Evolutionary conservation across 306 rosid genomes (phyloP).

Genomic region (Canavalia gladiata): DNA sequence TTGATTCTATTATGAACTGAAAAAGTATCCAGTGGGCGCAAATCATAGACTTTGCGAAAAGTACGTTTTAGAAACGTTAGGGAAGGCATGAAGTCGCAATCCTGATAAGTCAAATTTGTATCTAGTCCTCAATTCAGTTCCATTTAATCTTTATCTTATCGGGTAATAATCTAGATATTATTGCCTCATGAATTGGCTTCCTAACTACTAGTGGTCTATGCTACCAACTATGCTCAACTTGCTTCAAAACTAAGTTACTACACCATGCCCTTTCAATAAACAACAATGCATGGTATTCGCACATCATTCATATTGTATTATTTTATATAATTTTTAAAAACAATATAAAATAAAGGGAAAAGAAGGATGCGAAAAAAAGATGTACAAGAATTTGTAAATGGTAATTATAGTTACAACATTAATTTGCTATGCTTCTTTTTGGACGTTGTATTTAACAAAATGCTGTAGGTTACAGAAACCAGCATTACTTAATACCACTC

Average conservation of each 20-base stretch:
- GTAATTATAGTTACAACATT: constrained; percentile 15
- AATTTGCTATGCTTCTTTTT: neutral
- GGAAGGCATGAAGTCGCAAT: constrained; percentile 55
- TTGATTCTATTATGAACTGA: constrained; percentile 56
- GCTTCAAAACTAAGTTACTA: constrained; percentile 56
- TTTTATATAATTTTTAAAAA: neutral
- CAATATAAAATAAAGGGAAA: neutral
- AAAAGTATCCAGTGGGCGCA: constrained; percentile 65
- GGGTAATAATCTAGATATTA: constrained; percentile 25
- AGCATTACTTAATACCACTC: neutral
- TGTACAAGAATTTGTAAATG: neutral
- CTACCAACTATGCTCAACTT: constrained; percentile 43
- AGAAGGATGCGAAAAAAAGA: neutral
- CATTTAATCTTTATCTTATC: constrained; percentile 11
- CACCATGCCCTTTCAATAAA: constrained; percentile 36
- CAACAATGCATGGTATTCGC: neutral
- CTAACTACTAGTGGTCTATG: constrained; percentile 47
- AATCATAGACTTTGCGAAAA: constrained; percentile 61
- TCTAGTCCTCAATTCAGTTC: constrained; percentile 42
- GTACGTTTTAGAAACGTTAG: constrained; percentile 55
- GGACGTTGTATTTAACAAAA: neutral
- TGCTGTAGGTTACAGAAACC: constrained; percentile 32
- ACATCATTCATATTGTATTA: constrained; percentile 20
- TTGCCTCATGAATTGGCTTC: constrained; percentile 41
- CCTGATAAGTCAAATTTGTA: constrained; percentile 45